These are phyloP conservation scores for Penicillium soppii DNA, from an alignment of 495 filamentous ascomycete species.

Conservation along the genomic window DNA sequence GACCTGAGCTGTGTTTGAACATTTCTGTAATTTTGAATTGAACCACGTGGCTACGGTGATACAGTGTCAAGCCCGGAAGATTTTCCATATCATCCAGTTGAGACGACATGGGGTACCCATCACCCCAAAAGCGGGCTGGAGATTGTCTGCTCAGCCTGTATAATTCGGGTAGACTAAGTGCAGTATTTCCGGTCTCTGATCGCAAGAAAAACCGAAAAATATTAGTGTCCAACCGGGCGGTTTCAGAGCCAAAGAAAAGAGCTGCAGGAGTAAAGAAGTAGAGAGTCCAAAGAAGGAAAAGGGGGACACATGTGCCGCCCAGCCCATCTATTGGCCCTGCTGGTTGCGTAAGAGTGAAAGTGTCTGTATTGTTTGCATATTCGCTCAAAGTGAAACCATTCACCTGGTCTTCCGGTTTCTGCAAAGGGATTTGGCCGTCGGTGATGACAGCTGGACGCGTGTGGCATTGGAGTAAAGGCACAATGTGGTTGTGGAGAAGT, in stretches of 20 bases:
- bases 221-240: constrained; percentile 19
- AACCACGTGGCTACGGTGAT: constrained; percentile 30
- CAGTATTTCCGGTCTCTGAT: constrained; percentile 9
- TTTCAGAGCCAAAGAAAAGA: constrained; percentile 23
- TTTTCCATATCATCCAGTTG: constrained; percentile 37
- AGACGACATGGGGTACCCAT: constrained; percentile 28
- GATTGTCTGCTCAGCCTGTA: constrained; percentile 35
- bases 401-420: neutral
- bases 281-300: constrained; percentile 35
- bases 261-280: constrained; percentile 34
- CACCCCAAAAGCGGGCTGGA: constrained; percentile 33
- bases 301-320: constrained; percentile 26
- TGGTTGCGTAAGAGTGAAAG: neutral
- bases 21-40: constrained; percentile 32
- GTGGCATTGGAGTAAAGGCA: constrained; percentile 23
- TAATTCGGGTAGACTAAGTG: constrained; percentile 22
- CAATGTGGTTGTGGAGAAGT: constrained; percentile 31
- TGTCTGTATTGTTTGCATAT: neutral
- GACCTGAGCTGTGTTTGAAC: constrained; percentile 12
- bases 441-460: neutral
- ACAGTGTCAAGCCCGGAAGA: constrained; percentile 24
- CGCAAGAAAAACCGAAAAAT: constrained; percentile 30
- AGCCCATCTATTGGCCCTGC: constrained; percentile 7
- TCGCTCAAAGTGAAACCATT: neutral
- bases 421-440: neutral